Evolutionary conservation across 2,329 filamentous ascomycete species (phyloP).

Genomic region (Calonectria hawksworthii): DNA sequence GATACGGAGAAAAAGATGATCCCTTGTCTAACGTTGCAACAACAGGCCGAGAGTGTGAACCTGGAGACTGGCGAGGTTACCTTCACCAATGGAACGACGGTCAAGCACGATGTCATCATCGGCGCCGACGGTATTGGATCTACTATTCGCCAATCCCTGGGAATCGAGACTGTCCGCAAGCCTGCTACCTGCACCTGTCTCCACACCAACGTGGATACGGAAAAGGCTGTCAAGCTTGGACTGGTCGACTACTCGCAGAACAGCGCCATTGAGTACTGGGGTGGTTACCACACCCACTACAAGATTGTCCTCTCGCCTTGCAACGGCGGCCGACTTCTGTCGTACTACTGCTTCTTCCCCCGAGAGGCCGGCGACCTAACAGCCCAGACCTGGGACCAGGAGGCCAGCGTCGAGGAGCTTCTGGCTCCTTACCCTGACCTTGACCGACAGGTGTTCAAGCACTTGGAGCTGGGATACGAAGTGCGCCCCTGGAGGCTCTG

Average conservation of each 20-base stretch:
- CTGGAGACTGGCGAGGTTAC: conserved; percentile 61
- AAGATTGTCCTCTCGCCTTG: conserved; percentile 77
- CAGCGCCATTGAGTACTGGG: conserved; percentile 74
- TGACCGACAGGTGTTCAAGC: conserved; percentile 67
- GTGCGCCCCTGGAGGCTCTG: conserved; percentile 72
- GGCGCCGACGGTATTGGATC: conserved; percentile 79
- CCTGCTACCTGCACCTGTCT: conserved; percentile 73
- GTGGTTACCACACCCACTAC: conserved; percentile 66
- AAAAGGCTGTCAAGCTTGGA: conserved; percentile 69
- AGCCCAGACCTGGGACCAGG: conserved; percentile 67
- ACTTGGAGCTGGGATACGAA: conserved; percentile 69
- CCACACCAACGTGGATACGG: conserved; percentile 74
- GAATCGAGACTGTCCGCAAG: conserved; percentile 70
- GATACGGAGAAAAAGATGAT: not conserved
- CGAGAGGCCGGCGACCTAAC: conserved; percentile 69
- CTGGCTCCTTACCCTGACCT: conserved; percentile 70
- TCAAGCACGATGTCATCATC: conserved; percentile 70
- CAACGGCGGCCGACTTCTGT: conserved; percentile 70
- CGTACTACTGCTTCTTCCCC: conserved; percentile 77
- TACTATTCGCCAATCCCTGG: conserved; percentile 70
- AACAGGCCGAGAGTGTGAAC: conserved; percentile 65
- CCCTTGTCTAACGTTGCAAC: not conserved
- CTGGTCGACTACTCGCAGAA: conserved; percentile 73
- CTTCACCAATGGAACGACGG: conserved; percentile 65
- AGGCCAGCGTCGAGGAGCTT: conserved; percentile 65